Evolutionary conservation across 306 rosid species (phyloP), one percentile per base, ranked within the genome.

Genomic region (Bauhinia variegata): DNA sequence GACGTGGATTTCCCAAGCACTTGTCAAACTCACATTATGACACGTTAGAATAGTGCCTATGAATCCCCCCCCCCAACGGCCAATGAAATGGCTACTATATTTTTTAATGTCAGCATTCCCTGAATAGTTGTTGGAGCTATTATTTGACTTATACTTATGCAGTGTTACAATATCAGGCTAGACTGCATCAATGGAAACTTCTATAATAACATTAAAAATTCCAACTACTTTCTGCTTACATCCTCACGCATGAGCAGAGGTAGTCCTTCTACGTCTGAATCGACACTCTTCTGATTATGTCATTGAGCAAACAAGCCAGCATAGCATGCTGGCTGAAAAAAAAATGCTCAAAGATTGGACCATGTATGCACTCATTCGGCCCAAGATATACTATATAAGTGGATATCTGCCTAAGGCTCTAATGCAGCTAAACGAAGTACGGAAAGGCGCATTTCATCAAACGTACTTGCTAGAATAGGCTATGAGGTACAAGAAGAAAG

Each of bases 341-440:
- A 70, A 38, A 61, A 77, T 64, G 72, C 42, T 58, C 74, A 15
- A 34, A 49, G 64, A 49, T 59, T 59, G 54, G 51, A 36, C 79
- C 41, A 68, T 70, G 19, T 19, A 54, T 64, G 42, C 8, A 62
- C 60, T 39, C 41, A 51, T 19, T 57, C 42, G 44, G 28, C 83
- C 48, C 63, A 60, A 51, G 54, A 51, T 13, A 70, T 63, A 52
- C 51, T 36, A 46, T 60, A 32, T 42, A 14, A 18, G 18, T 11
- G 11, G 60, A 54, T 16, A 54, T 42, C 33, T 36, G 9, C 9
- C 41, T n/a, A n/a, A n/a, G n/a, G n/a, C n/a, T 36, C 7, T 42
- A 38, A 58, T 31, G 59, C 39, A 4, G n/a, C 50, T 44, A 11
- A 1, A 44, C 15, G n/a, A 50, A 63, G 12, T 14, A 68, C 63